These are phyloP conservation scores for Salix viminalis DNA, from an alignment of 345 rosid species.

Conservation along the genomic window DNA sequence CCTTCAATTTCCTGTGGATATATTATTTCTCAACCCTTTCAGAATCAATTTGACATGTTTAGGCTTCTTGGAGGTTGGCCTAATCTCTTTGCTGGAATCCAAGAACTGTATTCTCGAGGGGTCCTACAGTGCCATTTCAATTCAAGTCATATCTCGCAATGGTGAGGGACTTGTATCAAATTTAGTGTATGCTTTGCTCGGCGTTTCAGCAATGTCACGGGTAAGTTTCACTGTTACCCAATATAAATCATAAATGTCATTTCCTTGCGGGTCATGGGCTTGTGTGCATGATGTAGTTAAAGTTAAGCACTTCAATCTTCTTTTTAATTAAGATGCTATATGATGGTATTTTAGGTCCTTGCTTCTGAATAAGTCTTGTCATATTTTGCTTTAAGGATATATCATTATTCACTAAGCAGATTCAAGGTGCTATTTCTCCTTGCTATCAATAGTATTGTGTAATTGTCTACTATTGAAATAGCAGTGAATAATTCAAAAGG, in stretches of 20 bases:
- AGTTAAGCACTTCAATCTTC: neutral
- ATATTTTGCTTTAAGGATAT: neutral
- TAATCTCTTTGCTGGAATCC: constrained; percentile 54
- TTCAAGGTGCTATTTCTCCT: neutral
- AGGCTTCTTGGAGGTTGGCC: constrained; percentile 84
- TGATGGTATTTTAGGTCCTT: neutral
- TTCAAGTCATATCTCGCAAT: constrained; percentile 72
- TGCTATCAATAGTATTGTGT: neutral
- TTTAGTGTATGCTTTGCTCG: constrained; percentile 85
- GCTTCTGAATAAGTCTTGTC: neutral
- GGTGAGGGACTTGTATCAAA: constrained; percentile 94
- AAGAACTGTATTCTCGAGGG: constrained; percentile 53
- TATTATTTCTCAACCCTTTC: neutral
- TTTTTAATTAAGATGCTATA: neutral
- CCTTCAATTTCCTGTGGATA: neutral
- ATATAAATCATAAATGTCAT: neutral
- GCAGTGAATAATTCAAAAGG: neutral
- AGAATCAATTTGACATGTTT: constrained; percentile 10
- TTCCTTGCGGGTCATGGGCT: neutral
- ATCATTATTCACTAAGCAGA: neutral
- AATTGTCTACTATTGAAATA: neutral
- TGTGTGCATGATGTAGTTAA: no score
- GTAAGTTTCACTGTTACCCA: constrained; percentile 35
- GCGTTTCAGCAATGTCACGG: constrained; percentile 97
- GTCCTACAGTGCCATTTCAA: constrained; percentile 54